These are phyloP conservation scores for Cucumis melo DNA, from an alignment of 306 rosid genomes.

Conservation along the genomic window DNA sequence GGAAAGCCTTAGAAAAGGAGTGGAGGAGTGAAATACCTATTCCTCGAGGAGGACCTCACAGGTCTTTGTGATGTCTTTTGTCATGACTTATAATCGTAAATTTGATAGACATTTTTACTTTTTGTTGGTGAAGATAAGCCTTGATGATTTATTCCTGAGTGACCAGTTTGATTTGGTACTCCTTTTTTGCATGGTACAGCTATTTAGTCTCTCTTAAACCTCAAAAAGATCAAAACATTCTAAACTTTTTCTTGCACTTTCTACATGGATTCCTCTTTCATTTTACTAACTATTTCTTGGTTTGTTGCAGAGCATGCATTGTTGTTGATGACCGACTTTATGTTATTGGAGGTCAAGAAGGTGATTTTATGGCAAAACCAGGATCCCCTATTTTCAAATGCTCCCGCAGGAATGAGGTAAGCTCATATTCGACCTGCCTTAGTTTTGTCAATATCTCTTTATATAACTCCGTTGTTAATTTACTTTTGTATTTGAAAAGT, in stretches of 20 bases:
- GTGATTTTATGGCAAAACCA: constrained; percentile 94
- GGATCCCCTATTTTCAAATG: constrained; percentile 91
- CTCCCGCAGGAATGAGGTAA: constrained; percentile 84
- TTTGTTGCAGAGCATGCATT: constrained; percentile 52
- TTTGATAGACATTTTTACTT: background rate
- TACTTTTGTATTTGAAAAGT: background rate
- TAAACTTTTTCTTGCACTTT: background rate
- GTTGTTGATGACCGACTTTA: constrained; percentile 44
- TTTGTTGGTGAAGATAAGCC: background rate
- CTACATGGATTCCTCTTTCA: background rate
- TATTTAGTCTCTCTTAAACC: background rate
- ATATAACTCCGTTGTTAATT: background rate
- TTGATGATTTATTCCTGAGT: background rate
- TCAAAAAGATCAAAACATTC: background rate
- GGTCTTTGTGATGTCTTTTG: constrained; percentile 28
- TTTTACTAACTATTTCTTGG: background rate
- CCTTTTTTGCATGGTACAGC: background rate
- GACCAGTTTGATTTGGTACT: background rate
- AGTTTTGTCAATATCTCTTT: background rate
- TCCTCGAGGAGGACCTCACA: constrained; percentile 93
- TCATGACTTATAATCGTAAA: background rate
- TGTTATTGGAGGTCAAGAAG: constrained; percentile 90
- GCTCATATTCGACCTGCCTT: background rate
- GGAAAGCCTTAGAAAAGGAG: constrained; percentile 45
- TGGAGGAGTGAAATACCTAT: constrained; percentile 67